These are phyloP conservation scores for Rhododendron mucronatum DNA, from an alignment of 148 eudicot species.

Conservation along the genomic window DNA sequence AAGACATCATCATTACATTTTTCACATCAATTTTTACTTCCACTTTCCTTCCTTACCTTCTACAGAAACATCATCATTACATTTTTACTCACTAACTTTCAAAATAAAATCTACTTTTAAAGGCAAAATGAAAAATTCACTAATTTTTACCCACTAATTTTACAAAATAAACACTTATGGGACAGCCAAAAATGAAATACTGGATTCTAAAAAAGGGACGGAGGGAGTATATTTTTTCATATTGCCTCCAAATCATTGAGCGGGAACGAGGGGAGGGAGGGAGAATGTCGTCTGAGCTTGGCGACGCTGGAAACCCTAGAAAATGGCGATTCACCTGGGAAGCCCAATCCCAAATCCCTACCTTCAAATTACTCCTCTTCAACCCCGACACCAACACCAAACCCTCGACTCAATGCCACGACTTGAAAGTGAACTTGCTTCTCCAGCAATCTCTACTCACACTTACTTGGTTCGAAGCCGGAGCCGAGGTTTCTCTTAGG, in stretches of 20 bases:
- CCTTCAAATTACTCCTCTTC: constrained; percentile 68
- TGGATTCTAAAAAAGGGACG: no score
- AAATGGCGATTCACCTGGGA: constrained; percentile 90
- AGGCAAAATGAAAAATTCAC: no score
- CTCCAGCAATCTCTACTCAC: constrained; percentile 41
- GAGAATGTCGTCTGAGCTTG: constrained; percentile 15
- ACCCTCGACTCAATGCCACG: constrained; percentile 37
- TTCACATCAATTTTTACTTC: no score
- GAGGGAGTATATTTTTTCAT: background rate
- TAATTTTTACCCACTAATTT: no score
- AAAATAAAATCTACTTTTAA: no score
- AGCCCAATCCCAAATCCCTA: constrained; percentile 79
- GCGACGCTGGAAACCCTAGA: constrained; percentile 48
- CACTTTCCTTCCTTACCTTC: no score
- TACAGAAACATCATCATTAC: no score
- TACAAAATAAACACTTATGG: no score
- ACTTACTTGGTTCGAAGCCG: constrained; percentile 34
- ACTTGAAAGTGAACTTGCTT: constrained; percentile 35
- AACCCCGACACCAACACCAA: constrained; percentile 32
- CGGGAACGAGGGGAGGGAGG: background rate
- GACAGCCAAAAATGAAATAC: no score
- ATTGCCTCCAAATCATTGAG: constrained; percentile 13
- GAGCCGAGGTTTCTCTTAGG: constrained; percentile 21
- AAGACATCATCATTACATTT: no score
- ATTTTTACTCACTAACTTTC: no score